Base-by-base conservation (phyloP, 306 rosid species). In the Rosa lucieae region DNA sequence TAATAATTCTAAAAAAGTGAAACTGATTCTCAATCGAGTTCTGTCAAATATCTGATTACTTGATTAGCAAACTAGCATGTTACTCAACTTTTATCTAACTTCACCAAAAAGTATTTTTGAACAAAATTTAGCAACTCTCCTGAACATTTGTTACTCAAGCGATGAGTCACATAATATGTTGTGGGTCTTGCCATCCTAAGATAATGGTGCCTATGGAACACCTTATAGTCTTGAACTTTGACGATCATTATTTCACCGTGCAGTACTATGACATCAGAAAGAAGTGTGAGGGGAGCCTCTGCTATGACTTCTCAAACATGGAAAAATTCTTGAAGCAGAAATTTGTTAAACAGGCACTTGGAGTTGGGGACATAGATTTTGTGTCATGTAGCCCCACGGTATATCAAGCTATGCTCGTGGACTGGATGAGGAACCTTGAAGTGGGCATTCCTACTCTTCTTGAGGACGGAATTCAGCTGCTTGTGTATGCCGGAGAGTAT, bases 351-450 rank as follows among this genome's bases (percentile, higher is more conserved):
- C 89, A 88, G 76, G 87, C 94, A 51, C 97, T 95, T 6, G 98
- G 92, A 78, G 99, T 93, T 82, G 96, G 93, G 82, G 87, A 91
- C 74, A 88, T 91, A 72, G 87, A 83, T 62, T 93, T 93, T 82
- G 99, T 93, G 78, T 95, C 99, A 5, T 95, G 99, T 84, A 95
- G 99, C 85, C 72, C 91, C 14, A 79, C 94, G 1, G 98, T 95
- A 58, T 93, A 95, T 83, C 86, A 86, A 79, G 98, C 99, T 79
- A 95, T 95, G 99, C 87, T 95, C 61, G 79, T 90, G 84, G 99
- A 95, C 85, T 93, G 97, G 97, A 95, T 95, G 99, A 89, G 97
- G 81, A 93, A 95, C 80, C 92, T 90, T 12, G 97, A 95, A 91
- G 96, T 90, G 58, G 99, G 98, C 56, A 95, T 95, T 76, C 99